phyloP scores from a whole-genome alignment of 2,329 filamentous ascomycete species.

The Allantophomopsis lycopodina region DNA sequence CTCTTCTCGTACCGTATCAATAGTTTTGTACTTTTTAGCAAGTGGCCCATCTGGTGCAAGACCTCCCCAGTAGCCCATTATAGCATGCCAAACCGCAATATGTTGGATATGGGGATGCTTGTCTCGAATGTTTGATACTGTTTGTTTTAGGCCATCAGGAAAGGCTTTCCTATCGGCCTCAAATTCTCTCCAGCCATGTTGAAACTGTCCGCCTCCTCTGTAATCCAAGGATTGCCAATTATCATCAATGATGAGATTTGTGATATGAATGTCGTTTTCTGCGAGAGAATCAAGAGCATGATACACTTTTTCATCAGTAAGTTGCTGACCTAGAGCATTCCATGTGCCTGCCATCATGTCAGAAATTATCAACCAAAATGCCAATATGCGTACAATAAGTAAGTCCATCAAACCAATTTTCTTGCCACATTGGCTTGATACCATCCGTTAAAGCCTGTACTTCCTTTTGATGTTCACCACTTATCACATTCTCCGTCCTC shows the following conservation, averaged over 20 bases:
- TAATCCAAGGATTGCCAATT: conserved; percentile 77
- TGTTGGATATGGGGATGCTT: conserved; percentile 63
- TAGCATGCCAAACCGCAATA: conserved; percentile 87
- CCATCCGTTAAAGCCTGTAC: conserved; percentile 30
- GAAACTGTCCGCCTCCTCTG: conserved; percentile 34
- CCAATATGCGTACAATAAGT: conserved; percentile 53
- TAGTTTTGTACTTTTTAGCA: conserved; percentile 65
- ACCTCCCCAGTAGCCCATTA: conserved; percentile 83
- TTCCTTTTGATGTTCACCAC: conserved; percentile 30
- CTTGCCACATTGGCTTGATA: conserved; percentile 53
- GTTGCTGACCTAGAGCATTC: conserved; percentile 76
- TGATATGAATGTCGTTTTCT: conserved; percentile 60
- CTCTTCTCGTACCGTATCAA: conserved; percentile 38
- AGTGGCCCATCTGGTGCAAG: conserved; percentile 64
- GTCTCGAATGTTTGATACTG: conserved; percentile 54
- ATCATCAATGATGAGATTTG: conserved; percentile 88
- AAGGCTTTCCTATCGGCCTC: conserved; percentile 74
- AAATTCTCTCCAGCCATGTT: conserved; percentile 64
- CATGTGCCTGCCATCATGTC: conserved; percentile 49
- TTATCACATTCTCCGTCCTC: conserved; percentile 25
- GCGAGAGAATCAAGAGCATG: conserved; percentile 60
- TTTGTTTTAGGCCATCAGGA: conserved; percentile 62
- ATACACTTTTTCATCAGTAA: conserved; percentile 71
- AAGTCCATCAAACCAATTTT: conserved; percentile 85
- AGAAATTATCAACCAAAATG: background rate